These are phyloP conservation scores for Solanum hybrid DNA, from an alignment of 305 asterid species.

Conservation along the genomic window DNA sequence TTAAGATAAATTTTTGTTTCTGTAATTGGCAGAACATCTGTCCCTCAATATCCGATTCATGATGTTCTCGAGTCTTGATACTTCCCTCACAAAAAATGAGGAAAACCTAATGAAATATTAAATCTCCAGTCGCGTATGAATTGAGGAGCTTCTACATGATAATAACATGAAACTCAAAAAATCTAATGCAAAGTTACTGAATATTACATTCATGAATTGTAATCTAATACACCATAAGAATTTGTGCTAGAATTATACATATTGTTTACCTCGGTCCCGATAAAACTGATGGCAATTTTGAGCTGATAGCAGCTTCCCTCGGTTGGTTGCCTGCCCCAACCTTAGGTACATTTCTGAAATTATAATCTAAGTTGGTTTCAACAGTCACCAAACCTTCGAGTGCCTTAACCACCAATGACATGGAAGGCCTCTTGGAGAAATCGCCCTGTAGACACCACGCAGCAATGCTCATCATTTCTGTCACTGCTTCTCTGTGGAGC, in stretches of 20 bases:
- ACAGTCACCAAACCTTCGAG: neutral
- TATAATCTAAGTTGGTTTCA: neutral
- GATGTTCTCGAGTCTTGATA: neutral
- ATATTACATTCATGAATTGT: neutral
- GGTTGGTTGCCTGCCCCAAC: neutral
- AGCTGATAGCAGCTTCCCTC: neutral
- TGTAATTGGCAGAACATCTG: neutral
- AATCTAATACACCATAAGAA: neutral
- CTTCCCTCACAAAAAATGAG: neutral
- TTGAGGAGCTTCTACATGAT: neutral
- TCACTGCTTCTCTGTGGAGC: neutral
- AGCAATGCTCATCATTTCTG: neutral
- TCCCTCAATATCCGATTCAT: neutral
- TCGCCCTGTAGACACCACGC: slow-evolving; percentile 1
- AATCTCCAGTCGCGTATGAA: neutral
- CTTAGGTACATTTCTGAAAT: neutral
- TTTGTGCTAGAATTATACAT: neutral
- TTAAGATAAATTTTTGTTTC: neutral
- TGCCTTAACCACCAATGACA: slow-evolving; percentile 1
- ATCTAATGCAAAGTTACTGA: too few relatives aligned
- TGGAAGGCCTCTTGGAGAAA: slow-evolving; percentile 3
- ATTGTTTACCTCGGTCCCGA: neutral
- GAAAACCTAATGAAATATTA: neutral
- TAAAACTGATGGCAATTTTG: neutral
- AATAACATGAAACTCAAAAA: neutral